A percentile compares a stretch with the other conserved stretches of the same genome.
Evolutionary conservation across 495 filamentous ascomycete genomes (phyloP).

Genomic region (Niebla homalea): DNA sequence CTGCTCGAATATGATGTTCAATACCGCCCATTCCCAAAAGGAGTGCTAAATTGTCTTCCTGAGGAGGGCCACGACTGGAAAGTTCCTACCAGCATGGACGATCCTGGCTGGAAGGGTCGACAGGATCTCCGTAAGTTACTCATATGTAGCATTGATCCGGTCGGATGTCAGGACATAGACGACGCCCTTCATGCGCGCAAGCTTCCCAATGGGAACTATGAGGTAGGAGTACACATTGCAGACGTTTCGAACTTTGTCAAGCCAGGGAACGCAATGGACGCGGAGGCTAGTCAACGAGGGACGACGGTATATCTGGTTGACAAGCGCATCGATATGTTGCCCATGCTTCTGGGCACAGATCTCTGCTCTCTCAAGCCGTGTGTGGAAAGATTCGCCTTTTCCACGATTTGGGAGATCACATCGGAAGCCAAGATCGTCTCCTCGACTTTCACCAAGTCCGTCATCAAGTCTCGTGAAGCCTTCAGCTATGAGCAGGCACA

Average conservation of each 20-base stretch:
- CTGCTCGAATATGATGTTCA: conserved; percentile 94
- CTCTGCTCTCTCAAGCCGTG: conserved; percentile 95
- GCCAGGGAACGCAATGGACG: conserved; percentile 93
- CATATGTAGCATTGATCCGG: conserved; percentile 94
- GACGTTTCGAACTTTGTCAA: conserved; percentile 98
- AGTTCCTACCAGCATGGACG: conserved; percentile 60
- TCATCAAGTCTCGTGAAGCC: conserved; percentile 93
- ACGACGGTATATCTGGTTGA: conserved; percentile 97
- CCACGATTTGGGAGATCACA: conserved; percentile 85
- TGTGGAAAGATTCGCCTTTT: conserved; percentile 94
- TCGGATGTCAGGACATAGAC: conserved; percentile 95
- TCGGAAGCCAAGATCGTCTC: conserved; percentile 72
- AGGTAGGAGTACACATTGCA: conserved; percentile 97
- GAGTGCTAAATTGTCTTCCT: conserved; percentile 85
- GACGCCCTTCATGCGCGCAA: conserved; percentile 82
- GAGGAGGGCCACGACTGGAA: conserved; percentile 87
- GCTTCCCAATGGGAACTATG: conserved; percentile 84
- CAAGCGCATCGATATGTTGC: conserved; percentile 98
- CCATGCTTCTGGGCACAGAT: conserved; percentile 87
- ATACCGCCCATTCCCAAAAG: conserved; percentile 92
- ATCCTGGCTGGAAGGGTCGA: conserved; percentile 75
- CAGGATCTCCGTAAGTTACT: conserved; percentile 72
- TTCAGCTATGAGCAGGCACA: conserved; percentile 97
- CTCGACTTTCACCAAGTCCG: conserved; percentile 82
- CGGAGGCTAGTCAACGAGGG: conserved; percentile 80